Evolutionary conservation across 140 eudicot species (phyloP), one percentile per base, ranked within the genome.

Genomic region (Cichorium intybus): DNA sequence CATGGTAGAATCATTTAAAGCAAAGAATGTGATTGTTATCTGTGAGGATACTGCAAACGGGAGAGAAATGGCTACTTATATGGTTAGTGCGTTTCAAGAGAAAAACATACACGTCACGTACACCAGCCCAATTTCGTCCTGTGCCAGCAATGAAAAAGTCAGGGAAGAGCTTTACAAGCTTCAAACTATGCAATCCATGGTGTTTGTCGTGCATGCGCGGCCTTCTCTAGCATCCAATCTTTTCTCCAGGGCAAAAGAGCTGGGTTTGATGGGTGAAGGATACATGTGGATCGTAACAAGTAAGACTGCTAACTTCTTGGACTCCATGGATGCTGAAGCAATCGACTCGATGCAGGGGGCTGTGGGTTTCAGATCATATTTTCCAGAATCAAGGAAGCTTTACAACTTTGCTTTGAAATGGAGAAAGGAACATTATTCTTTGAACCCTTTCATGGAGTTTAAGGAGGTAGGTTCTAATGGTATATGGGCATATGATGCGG

Each of bases 191-290:
- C 77, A 79, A 35, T 51, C 80, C 1, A 11, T 57, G 27, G 24
- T 75, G 6, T 79, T 75, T 41, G 66, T 82, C 2, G 62, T 82
- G 41, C 88, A 82, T 33, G 31, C 66, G 59, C 7, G 34, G 0
- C 78, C 77, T 33, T 9, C 23, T 8, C 51, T 79, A 29, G 75
- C 75, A 7, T 16, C 73, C 0, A 62, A 56, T 20, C 33, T 79
- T 31, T 79, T 82, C 18, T 8, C 21, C 16, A 26, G 22, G 24
- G 85, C 79, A 12, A 57, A 61, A 31, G 48, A 64, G 18, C 34
- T 57, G 17, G 81, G 71, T 7, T 69, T 82, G 81, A 74, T 82
- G 81, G 84, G n/a, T n/a, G n/a, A n/a, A n/a, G n/a, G n/a, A n/a
- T n/a, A n/a, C n/a, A n/a, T n/a, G n/a, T n/a, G n/a, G 84, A 71